Base-by-base conservation (phyloP, 1,139 yeast genomes). In the Hansenula anomala region DNA sequence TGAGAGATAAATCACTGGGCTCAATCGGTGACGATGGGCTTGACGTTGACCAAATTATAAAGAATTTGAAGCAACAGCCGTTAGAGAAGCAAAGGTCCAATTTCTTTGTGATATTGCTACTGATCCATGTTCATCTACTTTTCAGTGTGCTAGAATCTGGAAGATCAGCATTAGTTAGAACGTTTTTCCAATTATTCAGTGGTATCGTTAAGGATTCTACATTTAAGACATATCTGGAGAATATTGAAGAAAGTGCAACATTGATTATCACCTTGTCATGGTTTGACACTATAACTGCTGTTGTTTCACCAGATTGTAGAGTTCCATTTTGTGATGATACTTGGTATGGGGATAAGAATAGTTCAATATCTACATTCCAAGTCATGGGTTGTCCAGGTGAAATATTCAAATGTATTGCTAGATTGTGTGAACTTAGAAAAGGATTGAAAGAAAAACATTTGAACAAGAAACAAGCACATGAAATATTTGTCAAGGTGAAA, bases 341-440 rank as follows among this genome's bases (percentile, higher is more conserved):
- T 26, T 74, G 78, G 78, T 74, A 71, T 48, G 79, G 79, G 2
- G 58, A 66, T 3, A 59, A 59, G 29, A 49, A 54, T 16, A 69
- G 66, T 33, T 48, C 52, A 5, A 61, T 71, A 10, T 71, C 78
- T 8, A 73, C 78, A 0, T 64, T 71, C 7, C 66, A 63, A 38
- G 64, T 75, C 67, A 72, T 72, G 71, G 80, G 80, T 0, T 75
- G 80, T 46, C 80, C 80, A 0, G 78, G 77, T 2, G 78, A 73
- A 42, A 64, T 75, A 1, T 73, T 75, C 50, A 55, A 57, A 17
- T 67, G 73, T 4, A 60, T 74, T 54, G 56, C 66, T 2, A 61
- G 64, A 38, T 63, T 73, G 3, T 71, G 78, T 43, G 48, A 52
- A 10, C 45, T 73, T 12, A 55, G 78, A 34, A 64, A 63, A 47